These are phyloP conservation scores for Ilex asprella DNA, from an alignment of 257 asterid genomes.

Conservation along the genomic window DNA sequence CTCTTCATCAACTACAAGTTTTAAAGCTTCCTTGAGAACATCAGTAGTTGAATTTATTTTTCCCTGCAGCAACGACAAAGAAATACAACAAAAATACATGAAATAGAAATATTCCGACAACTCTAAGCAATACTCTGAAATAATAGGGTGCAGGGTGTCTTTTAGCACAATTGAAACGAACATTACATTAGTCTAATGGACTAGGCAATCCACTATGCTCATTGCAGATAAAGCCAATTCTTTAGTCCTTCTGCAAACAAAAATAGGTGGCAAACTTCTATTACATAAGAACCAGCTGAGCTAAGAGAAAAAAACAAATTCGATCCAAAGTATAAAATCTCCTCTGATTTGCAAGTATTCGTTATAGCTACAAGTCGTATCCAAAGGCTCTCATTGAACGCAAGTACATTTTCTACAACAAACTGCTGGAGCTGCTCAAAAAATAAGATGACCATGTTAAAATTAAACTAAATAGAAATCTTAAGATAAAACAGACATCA, in stretches of 20 bases:
- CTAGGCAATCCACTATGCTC: conserved; percentile 71
- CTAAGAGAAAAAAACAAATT: conserved; percentile 10
- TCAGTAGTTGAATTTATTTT: too few species aligned
- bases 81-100: too few species aligned
- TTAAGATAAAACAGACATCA: too few species aligned
- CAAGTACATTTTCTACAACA: conserved; percentile 88
- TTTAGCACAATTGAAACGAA: conserved; percentile 3
- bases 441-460: too few species aligned
- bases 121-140: too few species aligned
- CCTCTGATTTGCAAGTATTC: conserved; percentile 89
- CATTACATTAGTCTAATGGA: conserved; percentile 77
- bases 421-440: conserved; percentile 62
- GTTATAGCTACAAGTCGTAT: conserved; percentile 89
- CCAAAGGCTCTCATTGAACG: conserved; percentile 91
- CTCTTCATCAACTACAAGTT: too few species aligned
- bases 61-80: too few species aligned
- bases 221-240: conserved; percentile 73
- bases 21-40: too few species aligned
- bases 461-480: too few species aligned
- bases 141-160: background rate
- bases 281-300: conserved; percentile 6
- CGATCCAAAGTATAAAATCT: conserved; percentile 36
- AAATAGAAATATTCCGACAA: too few species aligned
- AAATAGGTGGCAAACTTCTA: conserved; percentile 15
- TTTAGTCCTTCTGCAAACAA: conserved; percentile 73